These are phyloP conservation scores for Graphiopsis chlorocephala DNA, from an alignment of 2,329 filamentous ascomycete species.

Conservation along the genomic window DNA sequence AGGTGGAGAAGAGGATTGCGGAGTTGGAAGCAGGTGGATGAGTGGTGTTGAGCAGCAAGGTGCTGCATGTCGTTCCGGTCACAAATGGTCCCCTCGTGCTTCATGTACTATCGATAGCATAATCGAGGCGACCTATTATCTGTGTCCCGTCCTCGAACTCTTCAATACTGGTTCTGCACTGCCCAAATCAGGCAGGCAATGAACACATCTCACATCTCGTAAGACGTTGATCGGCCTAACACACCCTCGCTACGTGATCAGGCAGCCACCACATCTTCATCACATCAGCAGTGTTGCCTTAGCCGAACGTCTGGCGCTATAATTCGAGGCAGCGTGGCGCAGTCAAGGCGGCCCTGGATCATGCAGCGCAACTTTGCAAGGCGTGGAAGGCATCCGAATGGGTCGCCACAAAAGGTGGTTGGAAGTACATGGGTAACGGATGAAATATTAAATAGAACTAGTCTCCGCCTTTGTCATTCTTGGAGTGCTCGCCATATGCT, in stretches of 20 bases:
- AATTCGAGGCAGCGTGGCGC: slow-evolving; percentile 4
- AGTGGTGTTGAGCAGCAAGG: slow-evolving; percentile 6
- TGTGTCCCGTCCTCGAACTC: background rate
- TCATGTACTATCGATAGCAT: background rate
- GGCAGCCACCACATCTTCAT: background rate
- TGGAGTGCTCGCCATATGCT: background rate
- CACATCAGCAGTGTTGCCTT: background rate
- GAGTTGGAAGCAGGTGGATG: slow-evolving; percentile 57
- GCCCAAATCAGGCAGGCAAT: background rate
- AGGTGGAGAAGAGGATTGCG: slow-evolving; percentile 78
- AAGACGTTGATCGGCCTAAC: background rate
- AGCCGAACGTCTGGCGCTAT: background rate
- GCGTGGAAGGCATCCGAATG: background rate
- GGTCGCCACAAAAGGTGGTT: background rate
- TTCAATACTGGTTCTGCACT: background rate
- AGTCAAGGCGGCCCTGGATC: background rate
- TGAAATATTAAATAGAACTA: background rate
- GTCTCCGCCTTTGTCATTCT: background rate
- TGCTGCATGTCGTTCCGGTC: background rate
- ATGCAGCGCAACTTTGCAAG: background rate
- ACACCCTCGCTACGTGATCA: background rate
- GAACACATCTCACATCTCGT: background rate
- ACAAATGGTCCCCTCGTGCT: background rate
- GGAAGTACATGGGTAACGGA: background rate
- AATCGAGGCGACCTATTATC: background rate